phyloP scores from a whole-genome alignment of 1,139 yeast species.

The Lodderomyces metapsilosis region DNA sequence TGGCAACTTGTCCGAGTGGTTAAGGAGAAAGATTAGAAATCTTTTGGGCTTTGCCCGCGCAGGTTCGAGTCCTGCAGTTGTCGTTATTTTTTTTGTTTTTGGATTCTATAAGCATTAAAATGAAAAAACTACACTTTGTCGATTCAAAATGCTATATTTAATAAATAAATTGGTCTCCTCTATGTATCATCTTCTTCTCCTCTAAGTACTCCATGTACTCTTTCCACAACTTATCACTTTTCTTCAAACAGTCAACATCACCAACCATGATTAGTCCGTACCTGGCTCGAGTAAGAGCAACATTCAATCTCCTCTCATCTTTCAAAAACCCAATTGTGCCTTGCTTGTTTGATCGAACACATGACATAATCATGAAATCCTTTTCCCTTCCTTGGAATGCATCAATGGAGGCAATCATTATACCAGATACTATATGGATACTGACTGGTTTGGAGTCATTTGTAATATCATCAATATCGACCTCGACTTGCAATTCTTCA shows the following conservation, averaged over 20 bases:
- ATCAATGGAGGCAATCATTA: constrained; percentile 68
- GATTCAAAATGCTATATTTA: too few relatives aligned
- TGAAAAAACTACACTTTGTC: too few relatives aligned
- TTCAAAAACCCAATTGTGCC: constrained; percentile 56
- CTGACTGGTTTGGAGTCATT: constrained; percentile 51
- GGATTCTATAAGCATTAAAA: too few relatives aligned
- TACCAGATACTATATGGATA: constrained; percentile 58
- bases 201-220: constrained; percentile 45
- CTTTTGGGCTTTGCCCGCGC: constrained; percentile 62
- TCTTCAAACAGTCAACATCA: constrained; percentile 47
- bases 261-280: constrained; percentile 59
- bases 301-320: constrained; percentile 59
- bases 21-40: constrained; percentile 58
- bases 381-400: constrained; percentile 70
- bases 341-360: constrained; percentile 55
- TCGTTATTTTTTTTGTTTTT: constrained; percentile 27
- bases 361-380: constrained; percentile 56
- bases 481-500: constrained; percentile 48
- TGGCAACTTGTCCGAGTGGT: constrained; percentile 18
- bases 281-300: constrained; percentile 63
- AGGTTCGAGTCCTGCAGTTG: constrained; percentile 61
- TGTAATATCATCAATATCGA: constrained; percentile 55
- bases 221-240: constrained; percentile 53
- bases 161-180: constrained; percentile 12
- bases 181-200: constrained; percentile 15